Evolutionary conservation across 192 early-diverging fungal genomes (phyloP), one percentile per base, ranked within the genome.

Genomic region (Kickxella alabastrina): DNA sequence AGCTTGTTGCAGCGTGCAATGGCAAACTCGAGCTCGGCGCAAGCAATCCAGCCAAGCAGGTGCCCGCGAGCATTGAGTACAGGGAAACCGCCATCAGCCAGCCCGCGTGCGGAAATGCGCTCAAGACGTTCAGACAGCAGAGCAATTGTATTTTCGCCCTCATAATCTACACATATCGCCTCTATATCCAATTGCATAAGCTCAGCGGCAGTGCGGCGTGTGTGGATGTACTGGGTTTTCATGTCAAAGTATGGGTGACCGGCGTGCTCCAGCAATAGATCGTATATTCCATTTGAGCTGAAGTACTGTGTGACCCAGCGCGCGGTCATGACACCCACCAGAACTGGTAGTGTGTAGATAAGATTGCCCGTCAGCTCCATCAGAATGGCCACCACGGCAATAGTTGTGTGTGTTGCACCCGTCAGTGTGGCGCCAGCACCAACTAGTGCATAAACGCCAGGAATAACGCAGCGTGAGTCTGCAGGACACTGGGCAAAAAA

Each of bases 281-380:
- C 86, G 64, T 91, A 93, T 21, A 93, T 83, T 12, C 85, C 83
- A 40, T 79, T 80, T 17, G 68, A 65, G 40, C 75, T 79, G 36
- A 87, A 73, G 9, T 80, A 83, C 69, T 91, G 87, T 19, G 84
- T 82, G 41, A 85, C 79, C 87, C 86, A 91, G 57, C 88, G 89
- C 5, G 81, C 68, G 22, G 69, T 70, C 77, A 73, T 80, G 15
- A 89, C 58, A 25, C 57, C 59, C 25, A 82, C 50, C 49, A 81
- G 80, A 12, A 78, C 79, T 3, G 87, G 87, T 5, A 87, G 54
- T 37, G 84, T 82, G 59, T 90, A 89, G 22, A 80, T 81, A 23
- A 90, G 71, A 10, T 83, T 84, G 2, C 88, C 88, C 14, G 88
- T 90, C 17, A 90, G 81, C 71, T 90, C 88, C 68, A 90, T 88